These are phyloP conservation scores for Harrya chromipes DNA, from an alignment of 768 basidiomycete genomes.

Conservation along the genomic window DNA sequence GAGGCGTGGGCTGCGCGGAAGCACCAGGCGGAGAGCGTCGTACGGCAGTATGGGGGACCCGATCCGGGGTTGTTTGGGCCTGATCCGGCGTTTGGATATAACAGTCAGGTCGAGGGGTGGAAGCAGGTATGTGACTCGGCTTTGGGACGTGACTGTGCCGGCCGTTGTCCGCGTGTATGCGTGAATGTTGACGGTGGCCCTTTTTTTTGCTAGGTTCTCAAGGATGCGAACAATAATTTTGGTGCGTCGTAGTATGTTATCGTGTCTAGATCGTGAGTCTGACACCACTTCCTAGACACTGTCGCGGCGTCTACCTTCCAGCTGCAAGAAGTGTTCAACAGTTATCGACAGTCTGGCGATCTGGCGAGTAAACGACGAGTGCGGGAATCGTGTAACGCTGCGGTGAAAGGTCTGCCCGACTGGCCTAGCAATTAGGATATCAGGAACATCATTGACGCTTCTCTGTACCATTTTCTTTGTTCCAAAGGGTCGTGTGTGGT, in stretches of 20 bases:
- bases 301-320: conserved; percentile 71
- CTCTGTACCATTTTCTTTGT: not conserved
- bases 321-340: conserved; percentile 68
- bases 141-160: not conserved
- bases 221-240: conserved; percentile 50
- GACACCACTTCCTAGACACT: conserved; percentile 28
- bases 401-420: conserved; percentile 66
- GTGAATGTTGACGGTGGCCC: not conserved
- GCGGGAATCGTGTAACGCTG: conserved; percentile 75
- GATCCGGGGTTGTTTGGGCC: conserved; percentile 26
- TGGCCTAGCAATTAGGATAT: conserved; percentile 50
- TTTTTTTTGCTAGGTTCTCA: conserved; percentile 41
- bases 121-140: conserved; percentile 48
- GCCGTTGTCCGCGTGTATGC: not conserved
- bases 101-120: conserved; percentile 52
- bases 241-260: conserved; percentile 36
- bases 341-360: conserved; percentile 75
- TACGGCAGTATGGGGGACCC: conserved; percentile 44
- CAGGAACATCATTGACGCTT: not conserved
- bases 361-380: conserved; percentile 69
- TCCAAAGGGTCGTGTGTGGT: conserved; percentile 1
- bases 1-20: conserved; percentile 61
- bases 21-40: conserved; percentile 48
- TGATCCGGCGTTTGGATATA: conserved; percentile 41
- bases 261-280: not conserved